Evolutionary conservation across 2,329 filamentous ascomycete genomes (phyloP), one percentile per base, ranked within the genome.

Genomic region (Ophiostoma triangulosporum): DNA sequence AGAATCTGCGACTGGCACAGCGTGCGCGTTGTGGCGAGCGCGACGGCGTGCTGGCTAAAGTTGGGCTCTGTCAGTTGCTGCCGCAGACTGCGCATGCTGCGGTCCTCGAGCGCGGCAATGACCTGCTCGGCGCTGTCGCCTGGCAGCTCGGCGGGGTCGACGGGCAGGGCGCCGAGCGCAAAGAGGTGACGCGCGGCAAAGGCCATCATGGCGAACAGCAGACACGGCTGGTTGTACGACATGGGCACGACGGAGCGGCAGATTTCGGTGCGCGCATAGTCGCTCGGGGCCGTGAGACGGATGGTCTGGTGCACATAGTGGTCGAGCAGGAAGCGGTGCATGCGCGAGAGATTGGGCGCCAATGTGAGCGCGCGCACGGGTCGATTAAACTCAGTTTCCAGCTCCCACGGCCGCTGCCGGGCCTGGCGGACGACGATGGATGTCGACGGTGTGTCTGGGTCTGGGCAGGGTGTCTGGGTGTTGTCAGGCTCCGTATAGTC

Each of bases 241-340:
- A 55, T 45, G 9, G 55, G 56, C 3, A 54, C 51, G n/a, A 57
- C 40, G 11, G 51, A 38, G 8, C 56, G 56, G 29, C 56, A 57
- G 24, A 57, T 57, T 5, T 57, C 38, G 5, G 24, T 50, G 11
- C 56, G 56, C 2, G 32, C 53, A 27, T 57, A 57, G 50, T 45
- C 31, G 56, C 56, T 57, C 1, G 56, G 56, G 1, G 56, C 56
- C 6, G 56, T 57, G 3, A 57, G 53, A 6, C 48, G 56, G n/a
- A 54, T 57, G 9, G 56, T 57, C 22, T 57, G 50, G 27, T 55
- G 56, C 4, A 57, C 24, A 36, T 57, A 57, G 51, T 57, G 53
- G 50, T 57, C 48, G 15, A 55, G 48, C 1, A 57, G 48, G 20
- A 51, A 55, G 3, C 56, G 56, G 17, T 57, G 51, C 9, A 55